A percentile compares a stretch with the other conserved stretches of the same genome.
phyloP scores from a whole-genome alignment of 495 filamentous ascomycete species.

The Aspergillus saccharolyticus region DNA sequence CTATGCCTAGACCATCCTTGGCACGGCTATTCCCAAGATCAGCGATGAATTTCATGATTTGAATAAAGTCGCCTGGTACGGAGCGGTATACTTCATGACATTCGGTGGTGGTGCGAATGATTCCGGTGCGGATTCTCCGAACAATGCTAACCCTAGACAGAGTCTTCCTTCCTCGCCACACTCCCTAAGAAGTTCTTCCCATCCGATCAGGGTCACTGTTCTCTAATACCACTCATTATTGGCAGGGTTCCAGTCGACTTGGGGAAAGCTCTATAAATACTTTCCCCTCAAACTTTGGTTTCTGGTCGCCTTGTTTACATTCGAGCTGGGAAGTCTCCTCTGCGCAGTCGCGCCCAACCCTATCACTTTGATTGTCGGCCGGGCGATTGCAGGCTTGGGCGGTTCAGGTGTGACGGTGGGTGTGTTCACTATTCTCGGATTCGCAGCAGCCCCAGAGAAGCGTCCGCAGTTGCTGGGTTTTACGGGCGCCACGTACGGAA shows the following conservation, averaged over 20 bases:
- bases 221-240: too few species aligned
- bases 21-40: constrained; percentile 22
- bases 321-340: constrained; percentile 15
- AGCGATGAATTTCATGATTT: constrained; percentile 62
- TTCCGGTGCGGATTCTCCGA: not conserved
- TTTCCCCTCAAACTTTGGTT: constrained; percentile 6
- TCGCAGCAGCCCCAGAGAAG: constrained; percentile 37
- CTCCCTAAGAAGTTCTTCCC: too few species aligned
- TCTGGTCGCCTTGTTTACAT: constrained; percentile 4
- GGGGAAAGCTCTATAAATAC: constrained; percentile 2
- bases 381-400: constrained; percentile 71
- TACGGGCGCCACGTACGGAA: constrained; percentile 41
- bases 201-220: too few species aligned
- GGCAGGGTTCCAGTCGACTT: not conserved
- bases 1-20: not conserved
- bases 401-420: constrained; percentile 72
- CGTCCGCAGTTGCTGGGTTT: constrained; percentile 45
- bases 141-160: too few species aligned
- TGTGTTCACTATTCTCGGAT: constrained; percentile 57
- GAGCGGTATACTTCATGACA: constrained; percentile 20
- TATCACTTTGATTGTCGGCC: constrained; percentile 59
- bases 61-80: constrained; percentile 62
- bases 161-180: too few species aligned
- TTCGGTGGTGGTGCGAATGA: not conserved
- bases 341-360: constrained; percentile 20